Conservation (phyloP, 2,329 filamentous ascomycete species). For the Alternaria alternata region DNA sequence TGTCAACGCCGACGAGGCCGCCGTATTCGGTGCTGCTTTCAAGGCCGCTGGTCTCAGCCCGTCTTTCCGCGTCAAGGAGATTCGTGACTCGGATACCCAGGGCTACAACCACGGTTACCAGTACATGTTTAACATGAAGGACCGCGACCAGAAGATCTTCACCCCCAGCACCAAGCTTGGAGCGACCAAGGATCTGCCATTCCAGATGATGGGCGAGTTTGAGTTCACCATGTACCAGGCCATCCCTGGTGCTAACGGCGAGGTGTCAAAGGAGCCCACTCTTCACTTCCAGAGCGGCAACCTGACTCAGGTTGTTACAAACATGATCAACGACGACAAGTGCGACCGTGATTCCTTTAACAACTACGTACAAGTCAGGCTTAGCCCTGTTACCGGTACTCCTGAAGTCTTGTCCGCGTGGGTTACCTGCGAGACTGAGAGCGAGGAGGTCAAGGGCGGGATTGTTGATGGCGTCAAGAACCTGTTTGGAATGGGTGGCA, state of each 20-base stretch:
- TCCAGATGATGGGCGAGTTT: slow-evolving; percentile 85
- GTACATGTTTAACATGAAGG: slow-evolving; percentile 74
- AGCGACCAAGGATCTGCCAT: slow-evolving; percentile 81
- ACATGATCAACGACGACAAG: slow-evolving; percentile 79
- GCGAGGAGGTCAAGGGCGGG: slow-evolving; percentile 74
- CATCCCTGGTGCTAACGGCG: slow-evolving; percentile 58
- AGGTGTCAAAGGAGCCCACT: slow-evolving; percentile 65
- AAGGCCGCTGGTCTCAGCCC: slow-evolving; percentile 91
- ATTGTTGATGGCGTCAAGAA: slow-evolving; percentile 96
- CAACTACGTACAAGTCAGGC: slow-evolving; percentile 78
- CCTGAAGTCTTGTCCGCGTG: slow-evolving; percentile 79
- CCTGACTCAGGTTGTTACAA: slow-evolving; percentile 80
- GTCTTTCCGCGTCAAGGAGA: slow-evolving; percentile 98
- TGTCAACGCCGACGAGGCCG: slow-evolving; percentile 96
- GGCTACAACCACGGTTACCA: slow-evolving; percentile 78
- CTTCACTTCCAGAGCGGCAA: slow-evolving; percentile 79
- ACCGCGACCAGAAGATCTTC: slow-evolving; percentile 83
- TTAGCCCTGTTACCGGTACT: slow-evolving; percentile 77
- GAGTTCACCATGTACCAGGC: slow-evolving; percentile 81
- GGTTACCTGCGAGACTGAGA: slow-evolving; percentile 85
- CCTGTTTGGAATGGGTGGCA: slow-evolving; percentile 91
- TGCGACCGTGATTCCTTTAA: slow-evolving; percentile 80
- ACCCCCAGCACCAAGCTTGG: slow-evolving; percentile 78
- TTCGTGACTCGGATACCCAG: slow-evolving; percentile 79
- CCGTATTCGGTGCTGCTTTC: slow-evolving; percentile 95